Base-by-base conservation (phyloP, 202 grass and related monocot genomes). In the Panicum virgatum region DNA sequence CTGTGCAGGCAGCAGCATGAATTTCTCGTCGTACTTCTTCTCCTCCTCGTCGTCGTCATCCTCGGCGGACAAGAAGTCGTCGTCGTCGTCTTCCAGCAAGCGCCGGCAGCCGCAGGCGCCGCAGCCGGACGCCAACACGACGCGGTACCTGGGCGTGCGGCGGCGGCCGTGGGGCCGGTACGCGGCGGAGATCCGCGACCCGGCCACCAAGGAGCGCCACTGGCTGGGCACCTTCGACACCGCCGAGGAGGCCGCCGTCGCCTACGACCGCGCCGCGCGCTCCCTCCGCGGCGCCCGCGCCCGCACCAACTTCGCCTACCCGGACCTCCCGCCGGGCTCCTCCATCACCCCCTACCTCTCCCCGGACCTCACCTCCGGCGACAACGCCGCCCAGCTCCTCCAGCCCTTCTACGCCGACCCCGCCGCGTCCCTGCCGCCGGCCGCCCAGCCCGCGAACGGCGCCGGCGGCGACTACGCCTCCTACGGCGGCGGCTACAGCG, bases 221-320 rank as follows among this genome's bases (percentile, higher is more conserved):
- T 98, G 96, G 93, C 88, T 99, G 2, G 96, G 96, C 9, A 99
- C 96, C 9, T 99, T 99, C 69, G 96, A 99, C 81, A 99, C 96
- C 5, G 96, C 96, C 0, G 96, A 99, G 84, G 96, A 96, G 87
- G 96, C 96, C 32, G 96, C 96, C 45, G 87, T 99, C 4, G 92
- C 96, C 7, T 99, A 99, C 81, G 96, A 99, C 82, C 96, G 96
- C 77, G 87, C 96, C 16, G 91, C 96, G 3, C 93, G 96, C 73
- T 81, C 85, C 53, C 87, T 98, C 74, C 91, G 92, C 61, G 96
- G 96, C 29, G 66, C 86, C 46, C 87, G 93, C 60, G 92, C 96
- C 19, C 91, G 96, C 38, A 99, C 96, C 77, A 99, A 99, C 96
- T 99, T 99, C 76, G 96, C 89, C 20, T 99, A 83, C 89, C 96